phyloP scores from a whole-genome alignment of 768 basidiomycete genomes.

The Kwoniella bestiolae region DNA sequence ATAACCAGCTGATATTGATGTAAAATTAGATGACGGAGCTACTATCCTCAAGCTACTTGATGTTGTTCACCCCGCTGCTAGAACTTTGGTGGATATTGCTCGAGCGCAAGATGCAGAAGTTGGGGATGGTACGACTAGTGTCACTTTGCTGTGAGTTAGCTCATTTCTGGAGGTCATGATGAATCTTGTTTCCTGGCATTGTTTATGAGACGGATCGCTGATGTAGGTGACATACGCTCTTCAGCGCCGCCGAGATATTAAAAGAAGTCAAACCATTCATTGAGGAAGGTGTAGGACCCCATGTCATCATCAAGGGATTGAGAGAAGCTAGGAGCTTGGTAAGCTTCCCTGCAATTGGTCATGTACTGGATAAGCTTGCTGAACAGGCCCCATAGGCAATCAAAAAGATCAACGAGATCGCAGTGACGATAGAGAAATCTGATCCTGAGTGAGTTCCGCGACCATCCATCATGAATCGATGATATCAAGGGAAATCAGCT shows the following conservation, averaged over 20 bases:
- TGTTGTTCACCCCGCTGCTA: conserved; percentile 95
- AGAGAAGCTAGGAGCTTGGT: conserved; percentile 84
- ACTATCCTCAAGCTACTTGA: conserved; percentile 97
- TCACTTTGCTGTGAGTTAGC: conserved; percentile 70
- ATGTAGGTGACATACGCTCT: not conserved
- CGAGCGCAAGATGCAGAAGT: conserved; percentile 99
- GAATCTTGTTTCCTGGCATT: not conserved
- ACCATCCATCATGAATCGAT: not conserved
- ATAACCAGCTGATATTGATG: not conserved
- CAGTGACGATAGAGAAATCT: conserved; percentile 85
- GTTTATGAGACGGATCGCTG: not conserved
- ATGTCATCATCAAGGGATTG: conserved; percentile 97
- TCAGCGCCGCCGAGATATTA: conserved; percentile 79
- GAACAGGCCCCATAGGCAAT: conserved; percentile 65
- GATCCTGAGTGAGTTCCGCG: conserved; percentile 75
- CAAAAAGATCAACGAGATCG: conserved; percentile 83
- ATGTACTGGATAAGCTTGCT: not conserved
- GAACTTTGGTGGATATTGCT: conserved; percentile 97
- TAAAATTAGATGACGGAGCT: conserved; percentile 89
- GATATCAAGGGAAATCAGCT: not conserved
- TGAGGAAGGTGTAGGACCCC: conserved; percentile 95
- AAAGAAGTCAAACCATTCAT: conserved; percentile 90
- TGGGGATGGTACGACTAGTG: conserved; percentile 97
- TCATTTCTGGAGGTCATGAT: too few relatives aligned
- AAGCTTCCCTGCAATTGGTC: conserved; percentile 49